Evolutionary conservation across 129 eudicot genomes (phyloP), one percentile per base, ranked within the genome.

Genomic region (Artemisia argyi): DNA sequence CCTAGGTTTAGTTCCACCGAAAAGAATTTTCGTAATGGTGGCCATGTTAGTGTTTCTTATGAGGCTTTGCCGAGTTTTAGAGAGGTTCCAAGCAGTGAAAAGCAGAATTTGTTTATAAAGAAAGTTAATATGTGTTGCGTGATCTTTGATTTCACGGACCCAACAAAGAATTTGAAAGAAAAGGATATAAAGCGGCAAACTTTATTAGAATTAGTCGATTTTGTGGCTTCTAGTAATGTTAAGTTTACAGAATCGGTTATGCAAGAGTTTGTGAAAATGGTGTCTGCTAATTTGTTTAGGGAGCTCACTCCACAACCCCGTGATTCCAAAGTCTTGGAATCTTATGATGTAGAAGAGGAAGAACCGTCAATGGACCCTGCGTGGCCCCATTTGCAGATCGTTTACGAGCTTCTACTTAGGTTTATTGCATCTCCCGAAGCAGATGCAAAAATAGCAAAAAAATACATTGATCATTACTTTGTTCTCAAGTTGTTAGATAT

Each of bases 281-380:
- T 92, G 50, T 89, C 96, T 20, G 65, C 69, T 7, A 92, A 92
- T 77, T 74, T 92, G 52, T 92, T 92, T 66, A 72, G 96, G 48
- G 82, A 83, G 4, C 76, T 82, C 46, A 79, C 81, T 56, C 90
- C 96, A 54, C 98, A 83, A 77, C 90, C 90, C 35, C 90, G 83
- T 12, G 96, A 87, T 56, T 79, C 75, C 85, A 82, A 84, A 74
- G 56, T 87, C 59, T 17, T 83, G 78, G 95, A 81, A 42, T 86
- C 88, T 26, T 77, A 85, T 55, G 95, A 89, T 60, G 50, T 87
- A 68, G 98, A 92, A 78, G 98, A 92, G 53, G 98, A 92, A 63
- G 98, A 92, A 55, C 96, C 91, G 4, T 77, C 83, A 11, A 89
- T 92, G 96, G 98, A 92, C 73, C 96, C 96, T 11, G 76, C 96